Conservation (phyloP, 768 basidiomycete genomes). For the Leccinum ochraceum region DNA sequence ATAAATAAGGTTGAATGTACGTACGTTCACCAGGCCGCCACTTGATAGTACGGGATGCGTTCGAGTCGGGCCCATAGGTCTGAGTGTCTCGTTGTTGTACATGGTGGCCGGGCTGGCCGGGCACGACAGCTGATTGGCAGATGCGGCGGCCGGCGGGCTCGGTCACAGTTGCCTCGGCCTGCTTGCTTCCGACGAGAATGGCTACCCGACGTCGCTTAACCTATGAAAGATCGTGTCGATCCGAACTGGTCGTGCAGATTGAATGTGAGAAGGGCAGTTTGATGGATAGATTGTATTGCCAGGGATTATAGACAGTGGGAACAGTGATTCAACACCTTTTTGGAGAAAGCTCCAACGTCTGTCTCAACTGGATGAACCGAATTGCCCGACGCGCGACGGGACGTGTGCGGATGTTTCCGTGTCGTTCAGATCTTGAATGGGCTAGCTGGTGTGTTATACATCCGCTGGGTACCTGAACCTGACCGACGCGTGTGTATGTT, state of each 20-base stretch:
- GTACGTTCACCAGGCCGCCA: background rate
- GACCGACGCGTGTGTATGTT: background rate
- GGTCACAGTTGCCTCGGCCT: background rate
- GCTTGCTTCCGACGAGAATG: background rate
- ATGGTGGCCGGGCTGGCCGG: background rate
- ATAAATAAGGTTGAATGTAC: background rate
- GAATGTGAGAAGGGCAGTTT: background rate
- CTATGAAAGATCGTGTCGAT: slow-evolving; percentile 1
- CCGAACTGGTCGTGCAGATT: background rate
- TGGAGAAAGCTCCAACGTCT: background rate
- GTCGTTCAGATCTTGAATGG: background rate
- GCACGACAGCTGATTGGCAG: background rate
- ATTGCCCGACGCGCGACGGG: background rate
- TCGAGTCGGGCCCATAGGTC: background rate
- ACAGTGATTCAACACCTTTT: background rate
- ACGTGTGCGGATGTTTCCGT: background rate
- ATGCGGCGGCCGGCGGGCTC: background rate
- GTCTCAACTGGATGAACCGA: background rate
- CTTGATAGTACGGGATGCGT: background rate
- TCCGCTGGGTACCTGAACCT: background rate
- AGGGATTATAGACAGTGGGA: background rate
- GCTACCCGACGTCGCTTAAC: background rate
- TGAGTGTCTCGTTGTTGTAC: background rate
- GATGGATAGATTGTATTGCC: background rate
- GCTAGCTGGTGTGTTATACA: background rate